These are phyloP conservation scores for Saccharomyces eubayanus DNA, from an alignment of 805 yeast species.

Conservation along the genomic window DNA sequence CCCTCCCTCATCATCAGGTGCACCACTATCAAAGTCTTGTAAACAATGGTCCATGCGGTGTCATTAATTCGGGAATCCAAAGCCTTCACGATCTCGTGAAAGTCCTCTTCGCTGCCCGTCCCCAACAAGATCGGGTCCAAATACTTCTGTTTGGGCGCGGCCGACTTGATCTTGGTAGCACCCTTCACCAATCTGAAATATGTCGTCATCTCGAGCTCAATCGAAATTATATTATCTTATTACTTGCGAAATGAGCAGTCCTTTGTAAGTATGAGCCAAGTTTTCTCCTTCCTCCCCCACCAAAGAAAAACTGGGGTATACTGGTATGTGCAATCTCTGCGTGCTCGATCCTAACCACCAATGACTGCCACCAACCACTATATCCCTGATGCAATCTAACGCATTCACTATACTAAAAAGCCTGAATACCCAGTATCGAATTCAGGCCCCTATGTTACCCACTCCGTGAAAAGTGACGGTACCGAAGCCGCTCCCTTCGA, in stretches of 20 bases:
- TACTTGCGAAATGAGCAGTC: neutral
- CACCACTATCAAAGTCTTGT: conserved; percentile 72
- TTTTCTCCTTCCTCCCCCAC: neutral
- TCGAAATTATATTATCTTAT: neutral
- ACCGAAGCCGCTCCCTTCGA: neutral
- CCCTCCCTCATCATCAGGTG: conserved; percentile 94
- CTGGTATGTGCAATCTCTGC: neutral
- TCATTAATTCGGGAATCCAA: conserved; percentile 59
- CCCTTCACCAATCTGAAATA: conserved; percentile 72
- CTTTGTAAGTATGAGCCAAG: neutral
- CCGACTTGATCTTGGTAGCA: conserved; percentile 71
- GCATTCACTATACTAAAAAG: neutral
- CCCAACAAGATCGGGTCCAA: conserved; percentile 78
- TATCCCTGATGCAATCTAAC: neutral
- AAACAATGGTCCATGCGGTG: conserved; percentile 85
- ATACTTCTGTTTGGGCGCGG: conserved; percentile 96
- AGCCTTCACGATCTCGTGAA: conserved; percentile 60
- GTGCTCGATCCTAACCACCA: neutral
- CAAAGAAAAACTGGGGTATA: neutral
- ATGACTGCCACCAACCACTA: neutral
- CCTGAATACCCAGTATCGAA: neutral
- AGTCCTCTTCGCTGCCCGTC: conserved; percentile 36
- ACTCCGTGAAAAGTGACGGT: neutral
- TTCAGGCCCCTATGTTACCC: neutral
- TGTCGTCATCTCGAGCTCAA: conserved; percentile 23